Evolutionary conservation across 106 monocot species (phyloP).

Genomic region (Chionographis japonica): DNA sequence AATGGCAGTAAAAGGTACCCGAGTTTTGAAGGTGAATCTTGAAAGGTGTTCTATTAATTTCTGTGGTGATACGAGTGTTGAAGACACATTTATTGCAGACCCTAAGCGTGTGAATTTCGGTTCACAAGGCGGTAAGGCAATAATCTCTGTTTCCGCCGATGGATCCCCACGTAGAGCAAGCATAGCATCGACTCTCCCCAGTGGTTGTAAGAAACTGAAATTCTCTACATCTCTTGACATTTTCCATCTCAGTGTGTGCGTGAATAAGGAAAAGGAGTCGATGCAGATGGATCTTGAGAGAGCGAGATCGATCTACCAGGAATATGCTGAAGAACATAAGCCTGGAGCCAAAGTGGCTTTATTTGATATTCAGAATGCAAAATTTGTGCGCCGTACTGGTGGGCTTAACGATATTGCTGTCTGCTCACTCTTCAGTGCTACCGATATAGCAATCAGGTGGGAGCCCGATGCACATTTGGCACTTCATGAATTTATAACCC

Average conservation of each 20-base stretch:
- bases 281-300: constrained; percentile 60
- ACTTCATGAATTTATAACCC: constrained; percentile 47
- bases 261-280: constrained; percentile 67
- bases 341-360: constrained; percentile 45
- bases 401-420: constrained; percentile 56
- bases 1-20: constrained; percentile 26
- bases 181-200: constrained; percentile 42
- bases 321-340: constrained; percentile 36
- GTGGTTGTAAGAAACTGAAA: constrained; percentile 36
- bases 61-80: constrained; percentile 51
- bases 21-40: constrained; percentile 58
- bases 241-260: constrained; percentile 43
- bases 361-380: constrained; percentile 84
- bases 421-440: constrained; percentile 74
- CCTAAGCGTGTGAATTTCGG: constrained; percentile 91
- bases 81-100: constrained; percentile 59
- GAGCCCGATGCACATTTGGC: constrained; percentile 82
- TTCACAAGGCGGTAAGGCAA: constrained; percentile 69
- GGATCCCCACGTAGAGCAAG: constrained; percentile 67
- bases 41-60: constrained; percentile 62
- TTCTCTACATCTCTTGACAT: constrained; percentile 60
- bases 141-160: constrained; percentile 65
- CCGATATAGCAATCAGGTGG: constrained; percentile 72
- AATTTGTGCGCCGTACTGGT: constrained; percentile 65
- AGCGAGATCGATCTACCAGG: constrained; percentile 57